phyloP scores from a whole-genome alignment of 148 eudicot genomes.

The Beta vulgaris region DNA sequence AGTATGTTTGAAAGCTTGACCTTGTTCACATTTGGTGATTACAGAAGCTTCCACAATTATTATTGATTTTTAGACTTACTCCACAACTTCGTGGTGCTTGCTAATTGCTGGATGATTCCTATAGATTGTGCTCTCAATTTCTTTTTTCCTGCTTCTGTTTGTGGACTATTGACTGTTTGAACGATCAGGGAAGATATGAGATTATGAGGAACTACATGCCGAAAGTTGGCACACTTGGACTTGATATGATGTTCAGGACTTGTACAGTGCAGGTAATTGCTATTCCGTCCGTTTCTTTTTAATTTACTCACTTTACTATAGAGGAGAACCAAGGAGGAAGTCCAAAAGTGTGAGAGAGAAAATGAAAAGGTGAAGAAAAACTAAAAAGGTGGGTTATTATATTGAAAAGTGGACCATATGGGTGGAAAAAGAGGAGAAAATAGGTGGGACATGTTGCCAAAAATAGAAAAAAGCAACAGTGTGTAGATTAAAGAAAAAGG shows the following conservation, averaged over 20 bases:
- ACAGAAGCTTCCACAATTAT: background rate
- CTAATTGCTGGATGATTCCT: background rate
- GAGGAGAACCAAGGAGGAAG: too few relatives aligned
- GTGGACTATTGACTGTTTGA: slow-evolving; percentile 27
- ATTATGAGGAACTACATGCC: slow-evolving; percentile 99
- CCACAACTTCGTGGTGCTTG: background rate
- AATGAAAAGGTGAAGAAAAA: too few relatives aligned
- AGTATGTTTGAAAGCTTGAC: background rate
- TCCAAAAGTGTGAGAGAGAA: too few relatives aligned
- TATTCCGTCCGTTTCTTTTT: too few relatives aligned
- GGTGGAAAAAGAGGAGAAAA: too few relatives aligned
- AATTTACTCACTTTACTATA: too few relatives aligned
- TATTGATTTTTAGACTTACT: background rate
- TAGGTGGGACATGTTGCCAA: too few relatives aligned
- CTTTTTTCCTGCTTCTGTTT: slow-evolving; percentile 5
- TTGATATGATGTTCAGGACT: slow-evolving; percentile 98
- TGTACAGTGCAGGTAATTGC: slow-evolving; percentile 91
- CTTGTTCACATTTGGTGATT: background rate
- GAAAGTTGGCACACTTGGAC: slow-evolving; percentile 94
- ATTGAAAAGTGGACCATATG: too few relatives aligned
- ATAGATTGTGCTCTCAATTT: background rate
- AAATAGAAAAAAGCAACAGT: too few relatives aligned
- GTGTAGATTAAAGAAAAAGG: too few relatives aligned
- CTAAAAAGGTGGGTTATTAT: too few relatives aligned
- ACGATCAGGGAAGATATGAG: slow-evolving; percentile 92